Evolutionary conservation across 768 basidiomycete genomes (phyloP).

Genomic region (Podaxis mareebaensis): DNA sequence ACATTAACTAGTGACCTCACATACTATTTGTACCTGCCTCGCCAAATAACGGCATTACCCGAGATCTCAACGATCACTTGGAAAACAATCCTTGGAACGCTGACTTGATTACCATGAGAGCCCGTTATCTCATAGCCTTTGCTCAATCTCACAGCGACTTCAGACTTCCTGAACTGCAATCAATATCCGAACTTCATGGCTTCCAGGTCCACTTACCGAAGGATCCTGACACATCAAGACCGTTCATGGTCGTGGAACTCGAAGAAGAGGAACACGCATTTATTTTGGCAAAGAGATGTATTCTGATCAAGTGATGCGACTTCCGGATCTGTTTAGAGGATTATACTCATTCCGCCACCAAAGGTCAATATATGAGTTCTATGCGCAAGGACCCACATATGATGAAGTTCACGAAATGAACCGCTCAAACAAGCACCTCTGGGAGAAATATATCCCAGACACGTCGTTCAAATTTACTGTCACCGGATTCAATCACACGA

Average conservation of each 20-base stretch:
- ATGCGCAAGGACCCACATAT: conserved; percentile 70
- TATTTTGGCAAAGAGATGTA: conserved; percentile 73
- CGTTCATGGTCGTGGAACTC: conserved; percentile 75
- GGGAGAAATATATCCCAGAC: conserved; percentile 59
- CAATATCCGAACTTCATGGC: conserved; percentile 71
- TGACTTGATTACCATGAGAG: conserved; percentile 25
- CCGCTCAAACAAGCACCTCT: conserved; percentile 41
- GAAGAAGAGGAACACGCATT: conserved; percentile 72
- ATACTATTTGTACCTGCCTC: not conserved
- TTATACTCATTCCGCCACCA: conserved; percentile 6
- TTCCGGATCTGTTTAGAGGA: conserved; percentile 1
- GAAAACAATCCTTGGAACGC: not conserved
- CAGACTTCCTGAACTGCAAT: conserved; percentile 78
- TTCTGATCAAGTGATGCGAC: conserved; percentile 70
- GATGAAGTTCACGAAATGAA: conserved; percentile 65
- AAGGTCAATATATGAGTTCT: conserved; percentile 80
- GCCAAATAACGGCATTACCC: conserved; percentile 12
- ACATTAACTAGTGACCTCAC: not conserved
- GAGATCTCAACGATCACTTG: not conserved
- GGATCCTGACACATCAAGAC: conserved; percentile 49
- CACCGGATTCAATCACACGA: conserved; percentile 71
- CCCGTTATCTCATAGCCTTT: conserved; percentile 63
- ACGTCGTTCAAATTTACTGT: conserved; percentile 84
- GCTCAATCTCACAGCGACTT: conserved; percentile 84
- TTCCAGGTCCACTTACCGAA: conserved; percentile 58